Evolutionary conservation across 306 rosid genomes (phyloP).

Genomic region (Gastrolobium villosum): DNA sequence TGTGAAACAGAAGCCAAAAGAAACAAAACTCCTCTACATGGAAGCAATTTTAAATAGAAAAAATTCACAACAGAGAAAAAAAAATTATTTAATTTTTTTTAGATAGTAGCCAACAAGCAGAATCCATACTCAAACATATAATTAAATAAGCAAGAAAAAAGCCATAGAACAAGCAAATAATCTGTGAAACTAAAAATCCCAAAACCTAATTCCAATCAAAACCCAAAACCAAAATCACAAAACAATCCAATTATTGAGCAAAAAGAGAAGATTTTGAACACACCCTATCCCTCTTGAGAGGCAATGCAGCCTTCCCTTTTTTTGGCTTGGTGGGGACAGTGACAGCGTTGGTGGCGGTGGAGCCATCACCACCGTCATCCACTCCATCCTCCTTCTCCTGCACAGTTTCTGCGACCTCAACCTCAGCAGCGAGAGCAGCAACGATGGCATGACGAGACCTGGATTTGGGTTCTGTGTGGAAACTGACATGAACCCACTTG

Average conservation of each 20-base stretch:
- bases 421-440: slow-evolving; percentile 71
- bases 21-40: background rate
- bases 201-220: slow-evolving; percentile 43
- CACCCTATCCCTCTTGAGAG: slow-evolving; percentile 92
- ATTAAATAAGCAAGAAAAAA: background rate
- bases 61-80: background rate
- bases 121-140: background rate
- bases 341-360: slow-evolving; percentile 23
- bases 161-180: background rate
- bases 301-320: slow-evolving; percentile 93
- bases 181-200: background rate
- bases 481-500: slow-evolving; percentile 47
- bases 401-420: slow-evolving; percentile 60
- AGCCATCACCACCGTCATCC: slow-evolving; percentile 26
- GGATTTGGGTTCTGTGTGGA: slow-evolving; percentile 40
- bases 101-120: background rate
- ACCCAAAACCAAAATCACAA: slow-evolving; percentile 6
- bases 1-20: background rate
- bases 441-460: slow-evolving; percentile 47
- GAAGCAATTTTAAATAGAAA: background rate
- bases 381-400: slow-evolving; percentile 52
- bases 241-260: background rate
- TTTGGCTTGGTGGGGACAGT: slow-evolving; percentile 64
- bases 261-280: slow-evolving; percentile 30
- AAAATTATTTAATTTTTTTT: too few species aligned